Base-by-base conservation (phyloP, 2,329 filamentous ascomycete species). In the Curvularia verruculosa region DNA sequence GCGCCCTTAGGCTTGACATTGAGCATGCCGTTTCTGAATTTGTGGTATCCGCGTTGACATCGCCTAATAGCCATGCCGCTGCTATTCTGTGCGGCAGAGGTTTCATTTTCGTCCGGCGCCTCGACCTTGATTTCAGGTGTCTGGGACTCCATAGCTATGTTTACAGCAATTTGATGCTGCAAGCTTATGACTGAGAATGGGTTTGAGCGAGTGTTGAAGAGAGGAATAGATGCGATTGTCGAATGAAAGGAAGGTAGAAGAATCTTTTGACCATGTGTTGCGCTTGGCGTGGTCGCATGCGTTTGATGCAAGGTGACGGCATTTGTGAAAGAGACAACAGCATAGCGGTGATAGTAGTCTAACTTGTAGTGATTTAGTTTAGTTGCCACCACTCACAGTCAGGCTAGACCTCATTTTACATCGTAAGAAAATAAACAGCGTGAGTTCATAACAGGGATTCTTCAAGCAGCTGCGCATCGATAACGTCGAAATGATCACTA, bases 11-110 rank as follows among this genome's bases (percentile, higher is more conserved):
- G 65, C 1, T 49, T 52, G 3, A 61, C 59, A 10, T 67, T 64
- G 4, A 65, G 53, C 23, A 60, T 15, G 6, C 58, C 60, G 26
- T 60, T 66, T 37, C 45, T 46, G 49, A 62, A 66, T 12, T 45
- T 66, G 45, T 60, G 61, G 23, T 55, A 66, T 26, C 61, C 61
- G 7, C 63, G 61, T 3, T 43, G 37, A 23, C 59, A 59, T 6
- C 61, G 56, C 52, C 66, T 66, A 29, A 45, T 31, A 9, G 58
- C 47, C 18, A 51, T 49, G 21, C 54, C 21, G 4, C 29, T 40
- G 12, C 15, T 54, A 28, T 43, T 52, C 15, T 56, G 52, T 12
- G 15, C 5, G 5, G 13, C 5, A 13, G 31, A 12, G 10, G 24
- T 41, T 8, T 54, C 54, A 19, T 52, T 49, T n/a, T 44, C 21